Conservation (phyloP, 2,329 filamentous ascomycete genomes). For the Neocatenulostroma microsporum region DNA sequence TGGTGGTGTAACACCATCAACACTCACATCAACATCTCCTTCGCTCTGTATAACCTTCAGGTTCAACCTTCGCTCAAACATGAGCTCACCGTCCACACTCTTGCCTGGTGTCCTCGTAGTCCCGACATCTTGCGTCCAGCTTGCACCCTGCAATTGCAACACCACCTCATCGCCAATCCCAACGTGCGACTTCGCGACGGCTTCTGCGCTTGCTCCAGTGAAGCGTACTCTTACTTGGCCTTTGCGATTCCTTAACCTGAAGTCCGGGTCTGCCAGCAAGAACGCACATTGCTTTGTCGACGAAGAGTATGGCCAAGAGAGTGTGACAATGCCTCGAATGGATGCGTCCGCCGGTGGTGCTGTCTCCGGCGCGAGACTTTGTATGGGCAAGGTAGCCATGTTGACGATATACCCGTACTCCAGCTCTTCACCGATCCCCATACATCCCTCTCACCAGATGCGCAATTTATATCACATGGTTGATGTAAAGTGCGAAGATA, state of each 20-base stretch:
- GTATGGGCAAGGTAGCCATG: constrained; percentile 22
- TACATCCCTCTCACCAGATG: no score
- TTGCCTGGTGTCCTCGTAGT: constrained; percentile 48
- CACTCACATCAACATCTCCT: constrained; percentile 7
- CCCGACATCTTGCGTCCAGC: constrained; percentile 54
- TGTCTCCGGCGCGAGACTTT: constrained; percentile 21
- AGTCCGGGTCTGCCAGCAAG: constrained; percentile 75
- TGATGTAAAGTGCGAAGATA: no score
- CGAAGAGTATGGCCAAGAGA: constrained; percentile 87
- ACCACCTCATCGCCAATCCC: constrained; percentile 71
- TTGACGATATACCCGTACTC: no score
- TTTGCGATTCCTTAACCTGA: constrained; percentile 64
- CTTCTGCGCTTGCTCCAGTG: constrained; percentile 60
- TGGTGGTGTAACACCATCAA: constrained; percentile 7
- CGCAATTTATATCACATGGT: no score
- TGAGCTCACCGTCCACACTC: constrained; percentile 51
- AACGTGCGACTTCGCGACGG: constrained; percentile 57
- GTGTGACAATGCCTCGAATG: constrained; percentile 66
- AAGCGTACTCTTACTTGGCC: constrained; percentile 80
- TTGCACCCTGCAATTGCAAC: constrained; percentile 60
- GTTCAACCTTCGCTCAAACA: constrained; percentile 36
- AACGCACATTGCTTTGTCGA: constrained; percentile 66
- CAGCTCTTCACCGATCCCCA: no score
- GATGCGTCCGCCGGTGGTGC: constrained; percentile 19
- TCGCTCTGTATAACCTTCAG: constrained; percentile 23